Conservation (phyloP, 2,329 filamentous ascomycete genomes). For the Fusarium beomiforme region DNA sequence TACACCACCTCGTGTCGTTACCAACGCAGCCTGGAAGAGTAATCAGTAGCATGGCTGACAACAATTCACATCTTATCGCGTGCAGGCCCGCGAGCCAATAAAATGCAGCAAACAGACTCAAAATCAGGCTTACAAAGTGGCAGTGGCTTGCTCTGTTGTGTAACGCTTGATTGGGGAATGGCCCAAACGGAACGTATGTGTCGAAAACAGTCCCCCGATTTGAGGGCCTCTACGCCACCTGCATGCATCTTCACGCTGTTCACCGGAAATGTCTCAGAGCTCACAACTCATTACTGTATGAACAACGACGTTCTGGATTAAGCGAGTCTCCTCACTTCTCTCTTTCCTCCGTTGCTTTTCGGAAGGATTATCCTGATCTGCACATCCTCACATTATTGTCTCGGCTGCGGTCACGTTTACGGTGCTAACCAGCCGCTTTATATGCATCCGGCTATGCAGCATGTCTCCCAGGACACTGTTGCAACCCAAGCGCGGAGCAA, state of each 20-base stretch:
- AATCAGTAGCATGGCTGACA: background rate
- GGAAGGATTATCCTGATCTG: background rate
- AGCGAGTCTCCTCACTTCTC: no score
- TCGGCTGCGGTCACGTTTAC: background rate
- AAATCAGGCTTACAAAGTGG: background rate
- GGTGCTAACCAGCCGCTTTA: background rate
- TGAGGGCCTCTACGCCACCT: background rate
- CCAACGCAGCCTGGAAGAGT: rapidly evolving
- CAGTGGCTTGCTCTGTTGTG: rapidly evolving
- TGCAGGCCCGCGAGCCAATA: no score
- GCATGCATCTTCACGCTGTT: background rate
- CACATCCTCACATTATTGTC: background rate
- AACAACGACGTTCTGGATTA: no score
- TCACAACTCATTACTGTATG: no score
- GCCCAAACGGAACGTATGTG: background rate
- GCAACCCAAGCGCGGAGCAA: background rate
- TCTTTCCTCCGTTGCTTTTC: background rate
- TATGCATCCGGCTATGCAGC: background rate
- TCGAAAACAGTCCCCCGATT: no score
- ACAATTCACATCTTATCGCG: no score
- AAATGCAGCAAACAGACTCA: rapidly evolving
- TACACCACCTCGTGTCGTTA: rapidly evolving
- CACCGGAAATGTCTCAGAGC: background rate
- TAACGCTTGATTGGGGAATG: background rate
- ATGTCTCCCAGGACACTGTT: no score